phyloP scores from a whole-genome alignment of 2,329 filamentous ascomycete species.

The Fusarium hainanense region DNA sequence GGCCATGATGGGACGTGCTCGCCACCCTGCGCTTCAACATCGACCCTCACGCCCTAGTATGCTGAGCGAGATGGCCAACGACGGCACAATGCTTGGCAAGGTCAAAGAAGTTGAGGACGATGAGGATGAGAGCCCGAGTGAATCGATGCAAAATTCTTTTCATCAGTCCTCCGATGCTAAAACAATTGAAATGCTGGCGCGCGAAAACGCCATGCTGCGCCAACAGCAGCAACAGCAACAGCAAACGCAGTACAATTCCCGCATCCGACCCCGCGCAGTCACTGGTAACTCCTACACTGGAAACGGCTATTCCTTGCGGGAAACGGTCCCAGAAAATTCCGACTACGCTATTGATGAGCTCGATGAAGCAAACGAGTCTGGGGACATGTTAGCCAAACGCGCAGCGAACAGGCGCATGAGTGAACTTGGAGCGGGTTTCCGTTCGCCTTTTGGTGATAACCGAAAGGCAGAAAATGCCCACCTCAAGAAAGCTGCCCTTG shows the following conservation, averaged over 20 bases:
- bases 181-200: conserved; percentile 70
- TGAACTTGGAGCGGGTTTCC: conserved; percentile 61
- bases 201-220: conserved; percentile 72
- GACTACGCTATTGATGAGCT: conserved; percentile 80
- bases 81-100: conserved; percentile 71
- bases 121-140: conserved; percentile 69
- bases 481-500: conserved; percentile 68
- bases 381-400: conserved; percentile 60
- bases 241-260: conserved; percentile 64
- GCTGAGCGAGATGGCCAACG: conserved; percentile 77
- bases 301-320: conserved; percentile 70
- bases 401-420: conserved; percentile 65
- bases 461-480: conserved; percentile 68
- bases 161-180: conserved; percentile 68
- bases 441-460: conserved; percentile 66
- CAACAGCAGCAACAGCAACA: conserved; percentile 54
- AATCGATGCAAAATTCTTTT: conserved; percentile 59
- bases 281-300: conserved; percentile 65
- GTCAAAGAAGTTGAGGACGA: conserved; percentile 77
- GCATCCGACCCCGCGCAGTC: conserved; percentile 68
- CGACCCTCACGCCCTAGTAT: conserved; percentile 83
- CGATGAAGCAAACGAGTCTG: conserved; percentile 68
- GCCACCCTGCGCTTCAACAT: conserved; percentile 78
- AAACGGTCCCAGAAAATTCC: conserved; percentile 71
- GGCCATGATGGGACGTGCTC: conserved; percentile 63